These are phyloP conservation scores for Barnettozyma vustinii DNA, from an alignment of 805 yeast genomes.

Conservation along the genomic window DNA sequence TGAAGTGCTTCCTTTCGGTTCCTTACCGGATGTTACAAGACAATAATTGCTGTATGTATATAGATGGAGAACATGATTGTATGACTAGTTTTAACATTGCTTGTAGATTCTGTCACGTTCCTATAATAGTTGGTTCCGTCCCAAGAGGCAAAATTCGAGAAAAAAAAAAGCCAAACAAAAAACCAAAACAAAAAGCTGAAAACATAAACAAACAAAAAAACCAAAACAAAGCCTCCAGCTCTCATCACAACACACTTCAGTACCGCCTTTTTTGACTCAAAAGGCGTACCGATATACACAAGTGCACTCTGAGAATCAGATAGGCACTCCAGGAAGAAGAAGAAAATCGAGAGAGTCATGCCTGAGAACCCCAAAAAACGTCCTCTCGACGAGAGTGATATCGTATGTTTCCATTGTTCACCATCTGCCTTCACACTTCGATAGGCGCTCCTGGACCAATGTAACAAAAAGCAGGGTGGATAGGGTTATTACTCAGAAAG, in stretches of 20 bases:
- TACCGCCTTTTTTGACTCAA: background rate
- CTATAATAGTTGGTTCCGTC: background rate
- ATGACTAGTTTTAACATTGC: background rate
- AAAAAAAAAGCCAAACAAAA: conserved; percentile 2
- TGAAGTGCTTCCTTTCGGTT: conserved; percentile 71
- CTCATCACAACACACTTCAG: background rate
- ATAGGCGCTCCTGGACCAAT: background rate
- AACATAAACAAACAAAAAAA: conserved; percentile 9
- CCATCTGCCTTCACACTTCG: background rate
- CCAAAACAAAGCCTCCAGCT: conserved; percentile 6
- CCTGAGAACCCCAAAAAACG: conserved; percentile 10
- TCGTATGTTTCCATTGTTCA: conserved; percentile 4
- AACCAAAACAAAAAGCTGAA: conserved; percentile 8
- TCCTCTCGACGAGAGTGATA: conserved; percentile 8
- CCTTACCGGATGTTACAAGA: conserved; percentile 58
- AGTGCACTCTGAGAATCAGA: background rate
- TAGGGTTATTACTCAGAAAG: background rate
- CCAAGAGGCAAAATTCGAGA: background rate
- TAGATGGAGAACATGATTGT: background rate
- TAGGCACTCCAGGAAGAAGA: background rate
- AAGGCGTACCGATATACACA: background rate
- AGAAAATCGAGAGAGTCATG: background rate
- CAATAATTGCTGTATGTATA: conserved; percentile 35
- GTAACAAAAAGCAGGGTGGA: background rate
- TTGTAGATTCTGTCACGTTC: background rate